Evolutionary conservation across 371 early-diverging fungal species (phyloP).

Genomic region (Rhizopus delemar): DNA sequence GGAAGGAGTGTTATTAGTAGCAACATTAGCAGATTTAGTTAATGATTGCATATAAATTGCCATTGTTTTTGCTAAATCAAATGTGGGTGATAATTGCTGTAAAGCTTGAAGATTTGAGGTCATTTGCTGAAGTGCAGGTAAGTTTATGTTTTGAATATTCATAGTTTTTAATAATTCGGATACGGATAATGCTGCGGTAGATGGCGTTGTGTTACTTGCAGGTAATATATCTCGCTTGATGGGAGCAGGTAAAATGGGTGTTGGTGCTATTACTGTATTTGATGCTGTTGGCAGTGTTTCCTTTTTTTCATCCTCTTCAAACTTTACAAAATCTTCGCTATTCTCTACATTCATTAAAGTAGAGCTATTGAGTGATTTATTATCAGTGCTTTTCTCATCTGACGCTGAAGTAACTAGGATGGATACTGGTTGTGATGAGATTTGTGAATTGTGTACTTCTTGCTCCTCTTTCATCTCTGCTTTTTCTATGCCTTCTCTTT

Average conservation of each 20-base stretch:
- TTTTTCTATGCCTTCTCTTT: not conserved
- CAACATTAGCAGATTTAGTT: constrained; percentile 22
- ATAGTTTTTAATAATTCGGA: constrained; percentile 36
- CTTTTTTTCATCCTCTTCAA: constrained; percentile 51
- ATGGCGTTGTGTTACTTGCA: constrained; percentile 2
- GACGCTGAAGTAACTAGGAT: too few relatives aligned
- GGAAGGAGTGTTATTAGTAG: not conserved
- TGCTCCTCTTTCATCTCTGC: not conserved
- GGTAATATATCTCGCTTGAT: constrained; percentile 6
- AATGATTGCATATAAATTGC: constrained; percentile 44
- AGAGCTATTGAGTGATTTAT: constrained; percentile 5
- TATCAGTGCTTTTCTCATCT: too few relatives aligned
- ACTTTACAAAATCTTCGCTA: constrained; percentile 49
- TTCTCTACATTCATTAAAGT: constrained; percentile 24
- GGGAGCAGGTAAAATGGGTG: constrained; percentile 6
- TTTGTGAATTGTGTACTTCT: too few relatives aligned
- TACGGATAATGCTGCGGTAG: constrained; percentile 13
- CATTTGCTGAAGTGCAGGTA: constrained; percentile 48
- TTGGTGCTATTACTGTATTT: constrained; percentile 10
- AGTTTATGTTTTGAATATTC: constrained; percentile 42
- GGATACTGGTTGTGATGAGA: too few relatives aligned
- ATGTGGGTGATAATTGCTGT: constrained; percentile 36
- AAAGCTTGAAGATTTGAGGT: constrained; percentile 39
- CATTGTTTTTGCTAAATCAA: constrained; percentile 43
- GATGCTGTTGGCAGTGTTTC: constrained; percentile 5